These are phyloP conservation scores for Scheffersomyces segobiensis DNA, from an alignment of 1,139 yeast genomes.

Conservation along the genomic window DNA sequence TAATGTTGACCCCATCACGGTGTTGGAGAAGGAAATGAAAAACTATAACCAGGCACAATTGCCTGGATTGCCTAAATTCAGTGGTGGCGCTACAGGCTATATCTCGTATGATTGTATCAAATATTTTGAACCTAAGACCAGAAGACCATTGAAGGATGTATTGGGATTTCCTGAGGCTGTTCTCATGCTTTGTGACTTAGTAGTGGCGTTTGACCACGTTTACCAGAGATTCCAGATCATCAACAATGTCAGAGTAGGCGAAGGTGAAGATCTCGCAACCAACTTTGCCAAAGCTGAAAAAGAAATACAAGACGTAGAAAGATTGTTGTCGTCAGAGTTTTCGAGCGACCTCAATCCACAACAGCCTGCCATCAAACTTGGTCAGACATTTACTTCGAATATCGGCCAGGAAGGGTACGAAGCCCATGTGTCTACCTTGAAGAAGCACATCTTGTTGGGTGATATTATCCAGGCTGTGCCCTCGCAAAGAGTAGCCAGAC, in stretches of 20 bases:
- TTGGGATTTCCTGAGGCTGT: slow-evolving; percentile 87
- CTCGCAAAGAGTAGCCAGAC: slow-evolving; percentile 93
- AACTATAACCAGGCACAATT: slow-evolving; percentile 66
- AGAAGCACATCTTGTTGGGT: slow-evolving; percentile 81
- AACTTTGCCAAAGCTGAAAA: slow-evolving; percentile 57
- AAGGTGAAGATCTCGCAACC: slow-evolving; percentile 39
- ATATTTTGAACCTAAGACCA: slow-evolving; percentile 90
- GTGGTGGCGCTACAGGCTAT: slow-evolving; percentile 97
- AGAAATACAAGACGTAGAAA: slow-evolving; percentile 60
- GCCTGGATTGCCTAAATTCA: slow-evolving; percentile 79
- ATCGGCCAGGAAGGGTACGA: slow-evolving; percentile 95
- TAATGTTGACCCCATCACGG: slow-evolving; percentile 71
- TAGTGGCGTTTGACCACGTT: slow-evolving; percentile 91
- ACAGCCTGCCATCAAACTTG: slow-evolving; percentile 68
- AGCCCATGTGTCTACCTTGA: slow-evolving; percentile 69
- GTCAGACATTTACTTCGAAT: slow-evolving; percentile 76
- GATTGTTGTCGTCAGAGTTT: slow-evolving; percentile 43
- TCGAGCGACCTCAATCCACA: slow-evolving; percentile 37
- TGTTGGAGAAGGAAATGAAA: slow-evolving; percentile 72
- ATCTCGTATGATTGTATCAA: slow-evolving; percentile 94
- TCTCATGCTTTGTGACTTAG: slow-evolving; percentile 85
- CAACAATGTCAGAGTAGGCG: slow-evolving; percentile 63
- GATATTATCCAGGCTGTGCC: slow-evolving; percentile 98
- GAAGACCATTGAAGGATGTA: slow-evolving; percentile 72
- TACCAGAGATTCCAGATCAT: slow-evolving; percentile 90